phyloP scores from a whole-genome alignment of 2,329 filamentous ascomycete species.

The Diaporthe amygdali region DNA sequence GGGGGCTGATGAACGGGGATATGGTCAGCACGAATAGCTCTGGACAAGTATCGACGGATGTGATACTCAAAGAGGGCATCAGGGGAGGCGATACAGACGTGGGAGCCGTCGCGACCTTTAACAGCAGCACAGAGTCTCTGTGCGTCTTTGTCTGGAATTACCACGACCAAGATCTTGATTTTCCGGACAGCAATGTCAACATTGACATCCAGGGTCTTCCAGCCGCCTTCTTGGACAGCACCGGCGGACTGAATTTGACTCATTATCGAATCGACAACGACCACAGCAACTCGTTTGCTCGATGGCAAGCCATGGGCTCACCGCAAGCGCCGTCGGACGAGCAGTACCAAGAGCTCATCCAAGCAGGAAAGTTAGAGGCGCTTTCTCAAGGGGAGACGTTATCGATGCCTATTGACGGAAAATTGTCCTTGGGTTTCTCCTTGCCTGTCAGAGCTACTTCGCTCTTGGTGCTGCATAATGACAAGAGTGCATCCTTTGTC shows the following conservation, averaged over 20 bases:
- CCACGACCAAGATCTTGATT: constrained; percentile 2
- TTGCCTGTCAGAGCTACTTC: constrained; percentile 11
- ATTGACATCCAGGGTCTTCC: not conserved
- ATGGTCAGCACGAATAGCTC: not conserved
- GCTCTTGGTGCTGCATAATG: constrained; percentile 11
- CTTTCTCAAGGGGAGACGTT: not conserved
- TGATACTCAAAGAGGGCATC: not conserved
- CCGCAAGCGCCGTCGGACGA: constrained; percentile 6
- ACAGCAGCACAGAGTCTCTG: not conserved
- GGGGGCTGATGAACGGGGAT: constrained; percentile 10
- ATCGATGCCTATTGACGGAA: not conserved
- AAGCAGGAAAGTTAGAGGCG: not conserved
- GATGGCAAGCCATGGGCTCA: constrained; percentile 13
- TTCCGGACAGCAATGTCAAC: not conserved
- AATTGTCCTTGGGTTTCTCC: not conserved
- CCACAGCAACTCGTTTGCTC: constrained; percentile 14
- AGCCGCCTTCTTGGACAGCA: not conserved
- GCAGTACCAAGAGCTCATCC: constrained; percentile 2
- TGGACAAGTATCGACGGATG: not conserved
- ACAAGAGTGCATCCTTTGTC: not conserved
- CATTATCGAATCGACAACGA: constrained; percentile 13
- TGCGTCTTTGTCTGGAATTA: constrained; percentile 14
- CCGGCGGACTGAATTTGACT: not conserved
- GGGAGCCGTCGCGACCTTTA: constrained; percentile 3
- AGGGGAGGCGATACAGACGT: not conserved